Evolutionary conservation across 139 green algal species (phyloP).

Genomic region (Asterochloris erici): DNA sequence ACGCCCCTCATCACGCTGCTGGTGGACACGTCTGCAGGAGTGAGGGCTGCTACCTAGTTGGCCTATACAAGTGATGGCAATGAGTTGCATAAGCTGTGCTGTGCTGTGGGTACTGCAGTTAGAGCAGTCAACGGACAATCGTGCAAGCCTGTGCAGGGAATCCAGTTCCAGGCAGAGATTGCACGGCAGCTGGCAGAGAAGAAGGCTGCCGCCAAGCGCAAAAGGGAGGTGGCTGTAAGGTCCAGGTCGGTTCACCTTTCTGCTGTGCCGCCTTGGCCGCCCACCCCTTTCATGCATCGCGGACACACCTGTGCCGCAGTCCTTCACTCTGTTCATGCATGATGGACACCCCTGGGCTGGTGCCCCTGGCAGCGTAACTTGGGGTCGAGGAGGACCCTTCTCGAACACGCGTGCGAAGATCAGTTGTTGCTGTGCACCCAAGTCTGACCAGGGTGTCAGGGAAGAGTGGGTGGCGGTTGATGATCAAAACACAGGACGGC

Average conservation of each 20-base stretch:
- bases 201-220: conserved; percentile 33
- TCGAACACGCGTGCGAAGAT: too few relatives aligned
- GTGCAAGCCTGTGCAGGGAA: conserved; percentile 20
- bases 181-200: conserved; percentile 29
- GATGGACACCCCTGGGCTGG: too few relatives aligned
- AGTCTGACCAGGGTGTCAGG: too few relatives aligned
- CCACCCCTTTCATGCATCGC: too few relatives aligned
- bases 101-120: neutral
- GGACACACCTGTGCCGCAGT: too few relatives aligned
- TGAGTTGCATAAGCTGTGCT: neutral
- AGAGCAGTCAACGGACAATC: neutral
- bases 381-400: too few relatives aligned
- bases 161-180: conserved; percentile 33
- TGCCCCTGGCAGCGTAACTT: too few relatives aligned
- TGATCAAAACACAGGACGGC: too few relatives aligned
- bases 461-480: too few relatives aligned
- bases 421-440: too few relatives aligned
- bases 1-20: neutral
- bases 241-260: neutral
- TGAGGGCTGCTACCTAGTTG: neutral
- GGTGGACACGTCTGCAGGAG: neutral
- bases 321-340: too few relatives aligned
- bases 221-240: conserved; percentile 9
- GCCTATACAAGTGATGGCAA: conserved; percentile 5
- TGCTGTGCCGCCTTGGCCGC: too few relatives aligned